Evolutionary conservation across 2,329 filamentous ascomycete species (phyloP).

Genomic region (Bipolaris gigantea): DNA sequence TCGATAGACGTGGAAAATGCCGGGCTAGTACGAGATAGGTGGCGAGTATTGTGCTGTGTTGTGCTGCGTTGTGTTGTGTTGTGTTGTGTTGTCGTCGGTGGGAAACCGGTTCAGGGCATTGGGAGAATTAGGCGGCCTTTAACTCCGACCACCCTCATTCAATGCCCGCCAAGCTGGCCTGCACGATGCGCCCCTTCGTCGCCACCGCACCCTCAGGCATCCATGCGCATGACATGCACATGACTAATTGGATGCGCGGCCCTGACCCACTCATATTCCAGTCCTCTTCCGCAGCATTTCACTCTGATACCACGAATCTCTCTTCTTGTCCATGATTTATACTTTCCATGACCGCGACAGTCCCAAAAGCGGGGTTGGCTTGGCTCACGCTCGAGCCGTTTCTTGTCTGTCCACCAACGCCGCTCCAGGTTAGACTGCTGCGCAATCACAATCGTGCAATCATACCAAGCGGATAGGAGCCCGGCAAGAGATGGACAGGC

Average conservation of each 20-base stretch:
- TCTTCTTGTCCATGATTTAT: not conserved
- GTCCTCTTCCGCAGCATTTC: not conserved
- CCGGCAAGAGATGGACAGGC: too few species aligned
- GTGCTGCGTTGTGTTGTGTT: conserved; percentile 9
- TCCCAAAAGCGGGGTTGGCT: conserved; percentile 5
- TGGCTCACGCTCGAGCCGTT: conserved; percentile 6
- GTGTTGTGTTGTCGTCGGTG: conserved; percentile 9
- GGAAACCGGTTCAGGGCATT: conserved; percentile 5
- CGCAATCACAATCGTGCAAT: not conserved
- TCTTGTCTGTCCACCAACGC: not conserved
- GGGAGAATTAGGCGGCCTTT: conserved; percentile 21
- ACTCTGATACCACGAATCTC: not conserved
- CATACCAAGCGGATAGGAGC: too few species aligned
- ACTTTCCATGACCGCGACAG: not conserved
- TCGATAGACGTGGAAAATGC: not conserved
- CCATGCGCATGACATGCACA: conserved; percentile 6
- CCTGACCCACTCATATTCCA: conserved; percentile 17
- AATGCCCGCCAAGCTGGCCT: conserved; percentile 13
- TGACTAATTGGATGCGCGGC: conserved; percentile 13
- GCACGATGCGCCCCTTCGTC: conserved; percentile 1
- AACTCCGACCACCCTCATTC: conserved; percentile 21
- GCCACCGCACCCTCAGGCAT: conserved; percentile 7
- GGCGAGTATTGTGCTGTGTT: conserved; percentile 4
- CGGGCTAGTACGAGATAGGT: not conserved
- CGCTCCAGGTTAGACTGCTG: not conserved